Evolutionary conservation across 164 flowering plant genomes (phyloP).

Genomic region (Stephania yunnanensis): DNA sequence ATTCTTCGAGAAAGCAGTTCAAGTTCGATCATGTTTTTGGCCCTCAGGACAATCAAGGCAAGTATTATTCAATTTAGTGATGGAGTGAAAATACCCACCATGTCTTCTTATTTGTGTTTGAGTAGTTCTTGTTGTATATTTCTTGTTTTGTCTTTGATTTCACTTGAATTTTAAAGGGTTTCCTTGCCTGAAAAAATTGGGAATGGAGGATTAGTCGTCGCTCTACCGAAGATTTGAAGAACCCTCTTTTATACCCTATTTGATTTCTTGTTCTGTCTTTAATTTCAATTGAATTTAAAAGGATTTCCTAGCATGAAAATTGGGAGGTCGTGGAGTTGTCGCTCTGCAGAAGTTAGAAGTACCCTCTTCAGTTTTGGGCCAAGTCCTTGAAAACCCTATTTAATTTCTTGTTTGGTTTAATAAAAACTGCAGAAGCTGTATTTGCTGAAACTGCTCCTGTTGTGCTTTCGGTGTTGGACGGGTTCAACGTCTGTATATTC

Average conservation of each 20-base stretch:
- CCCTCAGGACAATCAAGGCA: slow-evolving; percentile 81
- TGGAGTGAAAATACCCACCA: not conserved
- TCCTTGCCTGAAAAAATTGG: not conserved
- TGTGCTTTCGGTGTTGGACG: slow-evolving; percentile 78
- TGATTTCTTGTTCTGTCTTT: not conserved
- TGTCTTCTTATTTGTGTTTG: not conserved
- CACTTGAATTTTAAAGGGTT: not conserved
- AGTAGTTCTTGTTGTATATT: not conserved
- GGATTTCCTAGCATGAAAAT: not conserved
- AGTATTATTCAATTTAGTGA: not conserved
- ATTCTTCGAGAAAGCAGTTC: slow-evolving; percentile 66
- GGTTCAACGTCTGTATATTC: slow-evolving; percentile 85
- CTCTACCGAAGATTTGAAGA: not conserved
- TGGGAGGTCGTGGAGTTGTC: not conserved
- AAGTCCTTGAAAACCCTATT: not conserved
- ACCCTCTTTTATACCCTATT: not conserved
- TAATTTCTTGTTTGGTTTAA: slow-evolving; percentile 3
- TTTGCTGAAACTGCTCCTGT: slow-evolving; percentile 67
- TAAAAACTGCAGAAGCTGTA: slow-evolving; percentile 54
- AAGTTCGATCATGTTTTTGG: slow-evolving; percentile 77
- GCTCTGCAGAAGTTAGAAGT: not conserved
- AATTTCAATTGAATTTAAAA: not conserved
- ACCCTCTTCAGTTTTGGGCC: not conserved
- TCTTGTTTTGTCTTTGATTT: not conserved
- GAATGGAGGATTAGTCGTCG: not conserved